Conservation (phyloP, 257 asterid species). For the Cinchona pubescens region DNA sequence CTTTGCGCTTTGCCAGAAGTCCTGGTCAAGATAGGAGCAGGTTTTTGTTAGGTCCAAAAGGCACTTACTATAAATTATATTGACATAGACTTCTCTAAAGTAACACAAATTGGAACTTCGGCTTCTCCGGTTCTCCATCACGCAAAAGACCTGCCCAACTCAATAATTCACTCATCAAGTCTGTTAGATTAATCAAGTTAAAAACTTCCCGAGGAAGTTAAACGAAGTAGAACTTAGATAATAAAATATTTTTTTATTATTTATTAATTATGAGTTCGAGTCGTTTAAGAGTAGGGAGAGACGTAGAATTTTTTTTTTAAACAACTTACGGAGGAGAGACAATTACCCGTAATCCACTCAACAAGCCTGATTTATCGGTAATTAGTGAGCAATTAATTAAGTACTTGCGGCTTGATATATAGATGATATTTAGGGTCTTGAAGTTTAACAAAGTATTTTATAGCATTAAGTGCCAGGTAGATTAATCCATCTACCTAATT, state of each 20-base stretch:
- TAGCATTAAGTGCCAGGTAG: neutral
- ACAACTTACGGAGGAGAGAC: too few species aligned
- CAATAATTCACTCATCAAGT: neutral
- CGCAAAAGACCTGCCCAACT: neutral
- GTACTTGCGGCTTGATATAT: neutral
- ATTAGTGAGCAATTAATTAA: too few species aligned
- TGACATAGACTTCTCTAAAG: slow-evolving; percentile 12
- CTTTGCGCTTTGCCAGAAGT: neutral
- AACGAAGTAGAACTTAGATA: too few species aligned
- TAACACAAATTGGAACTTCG: neutral
- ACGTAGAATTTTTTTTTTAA: too few species aligned
- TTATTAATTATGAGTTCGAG: too few species aligned
- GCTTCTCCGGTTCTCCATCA: neutral
- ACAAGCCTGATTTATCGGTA: too few species aligned
- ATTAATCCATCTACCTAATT: neutral
- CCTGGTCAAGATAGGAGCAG: slow-evolving; percentile 23
- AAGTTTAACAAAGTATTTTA: neutral
- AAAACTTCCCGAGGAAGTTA: neutral
- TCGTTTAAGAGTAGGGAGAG: too few species aligned
- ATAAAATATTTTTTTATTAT: too few species aligned
- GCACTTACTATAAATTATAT: slow-evolving; percentile 12
- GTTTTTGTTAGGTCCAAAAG: slow-evolving; percentile 27
- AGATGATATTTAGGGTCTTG: neutral
- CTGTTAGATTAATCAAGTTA: neutral
- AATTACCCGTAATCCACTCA: too few species aligned